A percentile compares a stretch with the other conserved stretches of the same genome.
phyloP scores from a whole-genome alignment of 495 filamentous ascomycete species.

The Bacidia gigantensis region DNA sequence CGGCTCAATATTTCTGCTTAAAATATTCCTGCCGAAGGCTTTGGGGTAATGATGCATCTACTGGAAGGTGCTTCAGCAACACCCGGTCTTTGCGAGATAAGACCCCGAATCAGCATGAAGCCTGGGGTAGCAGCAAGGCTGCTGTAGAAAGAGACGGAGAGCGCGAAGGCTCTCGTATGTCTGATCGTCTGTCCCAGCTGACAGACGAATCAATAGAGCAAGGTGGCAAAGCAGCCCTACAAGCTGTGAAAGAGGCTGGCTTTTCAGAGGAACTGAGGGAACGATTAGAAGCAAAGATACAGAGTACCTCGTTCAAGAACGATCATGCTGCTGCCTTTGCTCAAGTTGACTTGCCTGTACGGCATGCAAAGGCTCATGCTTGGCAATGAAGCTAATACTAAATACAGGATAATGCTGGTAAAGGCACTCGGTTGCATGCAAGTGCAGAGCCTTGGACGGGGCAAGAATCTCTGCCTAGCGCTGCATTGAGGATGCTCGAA shows the following conservation, averaged over 20 bases:
- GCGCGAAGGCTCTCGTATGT: slow-evolving; percentile 44
- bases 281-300: slow-evolving; percentile 59
- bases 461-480: slow-evolving; percentile 55
- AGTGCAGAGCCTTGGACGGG: slow-evolving; percentile 66
- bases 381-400: not conserved
- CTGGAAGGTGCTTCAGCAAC: not conserved
- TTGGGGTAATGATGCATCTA: not conserved
- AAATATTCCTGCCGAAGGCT: not conserved
- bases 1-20: not conserved
- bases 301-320: slow-evolving; percentile 52
- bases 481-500: slow-evolving; percentile 74
- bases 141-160: slow-evolving; percentile 16
- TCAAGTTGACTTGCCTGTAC: slow-evolving; percentile 47
- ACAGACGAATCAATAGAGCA: slow-evolving; percentile 65
- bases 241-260: slow-evolving; percentile 69
- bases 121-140: not conserved
- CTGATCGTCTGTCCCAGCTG: slow-evolving; percentile 58
- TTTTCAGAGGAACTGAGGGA: slow-evolving; percentile 77
- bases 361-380: not conserved
- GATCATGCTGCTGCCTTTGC: slow-evolving; percentile 59
- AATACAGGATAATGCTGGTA: slow-evolving; percentile 45
- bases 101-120: no score
- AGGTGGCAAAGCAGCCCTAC: slow-evolving; percentile 54
- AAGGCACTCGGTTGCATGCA: slow-evolving; percentile 60
- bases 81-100: not conserved